Conservation (phyloP, 1,284 basidiomycete genomes). For the Nidula niveotomentosa region DNA sequence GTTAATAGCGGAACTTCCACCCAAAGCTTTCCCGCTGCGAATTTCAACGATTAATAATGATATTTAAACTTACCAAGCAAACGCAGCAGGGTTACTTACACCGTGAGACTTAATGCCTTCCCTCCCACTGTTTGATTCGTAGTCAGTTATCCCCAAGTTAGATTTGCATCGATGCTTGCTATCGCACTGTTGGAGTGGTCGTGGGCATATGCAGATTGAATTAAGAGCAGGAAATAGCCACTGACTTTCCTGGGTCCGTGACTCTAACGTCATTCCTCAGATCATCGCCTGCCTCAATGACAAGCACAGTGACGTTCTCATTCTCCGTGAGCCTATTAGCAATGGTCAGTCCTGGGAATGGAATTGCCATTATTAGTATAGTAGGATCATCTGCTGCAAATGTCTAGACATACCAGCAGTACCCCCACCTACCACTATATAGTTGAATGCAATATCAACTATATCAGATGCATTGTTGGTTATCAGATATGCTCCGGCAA, state of each 20-base stretch:
- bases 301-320: background rate
- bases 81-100: background rate
- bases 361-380: background rate
- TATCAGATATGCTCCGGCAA: background rate
- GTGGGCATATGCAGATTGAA: too few species aligned
- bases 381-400: background rate
- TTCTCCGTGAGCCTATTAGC: background rate
- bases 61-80: background rate
- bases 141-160: background rate
- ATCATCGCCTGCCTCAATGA: background rate
- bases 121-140: background rate
- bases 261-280: background rate
- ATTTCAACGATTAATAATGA: background rate
- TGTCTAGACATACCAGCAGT: slow-evolving; percentile 4
- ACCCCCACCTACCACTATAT: slow-evolving; percentile 14
- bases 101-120: background rate
- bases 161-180: too few species aligned
- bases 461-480: background rate
- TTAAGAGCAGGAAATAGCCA: too few species aligned
- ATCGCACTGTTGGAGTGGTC: too few species aligned
- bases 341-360: background rate
- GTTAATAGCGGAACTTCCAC: background rate
- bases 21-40: background rate
- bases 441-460: slow-evolving; percentile 9
- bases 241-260: background rate